Evolutionary conservation across 2,329 filamentous ascomycete genomes (phyloP).

Genomic region (Cercospora sesami): DNA sequence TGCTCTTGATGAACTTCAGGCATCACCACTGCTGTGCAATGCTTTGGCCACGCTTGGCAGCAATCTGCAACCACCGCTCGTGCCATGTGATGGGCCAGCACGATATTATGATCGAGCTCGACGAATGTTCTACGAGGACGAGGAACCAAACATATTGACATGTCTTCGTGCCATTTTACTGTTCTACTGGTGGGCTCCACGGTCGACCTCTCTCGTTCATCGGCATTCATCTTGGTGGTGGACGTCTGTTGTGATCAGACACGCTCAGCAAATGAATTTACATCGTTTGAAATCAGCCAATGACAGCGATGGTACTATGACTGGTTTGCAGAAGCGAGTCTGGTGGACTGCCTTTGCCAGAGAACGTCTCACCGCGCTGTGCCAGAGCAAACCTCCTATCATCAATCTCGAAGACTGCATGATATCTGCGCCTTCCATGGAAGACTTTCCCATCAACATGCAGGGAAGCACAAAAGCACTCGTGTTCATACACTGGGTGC

Average conservation of each 20-base stretch:
- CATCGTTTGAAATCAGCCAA: not conserved
- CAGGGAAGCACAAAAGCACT: not conserved
- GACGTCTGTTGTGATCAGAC: constrained; percentile 15
- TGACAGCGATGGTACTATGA: not conserved
- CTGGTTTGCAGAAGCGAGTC: not conserved
- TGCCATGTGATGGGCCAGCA: constrained; percentile 13
- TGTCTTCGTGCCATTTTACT: constrained; percentile 11
- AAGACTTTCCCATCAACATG: not conserved
- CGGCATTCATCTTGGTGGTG: constrained; percentile 19
- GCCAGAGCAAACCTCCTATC: not conserved
- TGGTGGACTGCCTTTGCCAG: not conserved
- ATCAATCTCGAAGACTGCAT: not conserved
- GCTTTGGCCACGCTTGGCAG: constrained; percentile 11
- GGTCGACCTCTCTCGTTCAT: constrained; percentile 12
- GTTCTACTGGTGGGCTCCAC: constrained; percentile 19
- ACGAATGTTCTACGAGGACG: constrained; percentile 17
- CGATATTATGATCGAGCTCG: constrained; percentile 13
- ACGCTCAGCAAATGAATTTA: constrained; percentile 13
- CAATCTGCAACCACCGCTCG: constrained; percentile 13
- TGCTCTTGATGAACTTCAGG: not conserved
- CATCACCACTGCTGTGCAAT: constrained; percentile 14
- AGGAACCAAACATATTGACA: constrained; percentile 11
- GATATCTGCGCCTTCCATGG: not conserved
- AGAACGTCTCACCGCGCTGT: not conserved
- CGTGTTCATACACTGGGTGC: not conserved